A percentile compares a stretch with the other conserved stretches of the same genome.
Conservation (phyloP, 2,329 filamentous ascomycete species). For the Raffaelea albimanens region DNA sequence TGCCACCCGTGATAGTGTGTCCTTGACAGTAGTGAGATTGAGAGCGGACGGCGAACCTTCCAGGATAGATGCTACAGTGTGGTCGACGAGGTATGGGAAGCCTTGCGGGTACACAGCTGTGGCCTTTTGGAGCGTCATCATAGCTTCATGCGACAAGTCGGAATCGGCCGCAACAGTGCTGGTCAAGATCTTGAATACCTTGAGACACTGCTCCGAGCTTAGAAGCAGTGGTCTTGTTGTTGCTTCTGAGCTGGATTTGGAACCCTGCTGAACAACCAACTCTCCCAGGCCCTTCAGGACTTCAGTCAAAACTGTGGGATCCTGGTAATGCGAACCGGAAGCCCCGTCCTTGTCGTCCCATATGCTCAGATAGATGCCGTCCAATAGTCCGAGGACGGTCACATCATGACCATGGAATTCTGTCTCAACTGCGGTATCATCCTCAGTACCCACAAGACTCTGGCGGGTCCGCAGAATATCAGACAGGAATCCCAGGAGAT, state of each 20-base stretch:
- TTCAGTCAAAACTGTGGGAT: constrained; percentile 28
- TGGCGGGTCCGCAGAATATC: constrained; percentile 38
- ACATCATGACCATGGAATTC: constrained; percentile 27
- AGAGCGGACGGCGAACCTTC: neutral
- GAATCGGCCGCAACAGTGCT: neutral
- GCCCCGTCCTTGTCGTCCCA: constrained; percentile 20
- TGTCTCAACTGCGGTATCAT: constrained; percentile 15
- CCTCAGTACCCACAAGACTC: constrained; percentile 24
- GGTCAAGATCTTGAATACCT: constrained; percentile 13
- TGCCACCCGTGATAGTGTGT: constrained; percentile 34
- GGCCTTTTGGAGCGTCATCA: constrained; percentile 9
- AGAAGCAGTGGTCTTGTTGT: constrained; percentile 20
- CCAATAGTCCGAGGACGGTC: constrained; percentile 32
- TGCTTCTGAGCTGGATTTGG: constrained; percentile 11
- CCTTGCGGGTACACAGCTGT: constrained; percentile 8
- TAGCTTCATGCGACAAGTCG: constrained; percentile 11
- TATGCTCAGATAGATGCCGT: constrained; percentile 30
- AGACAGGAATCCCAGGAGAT: constrained; percentile 41
- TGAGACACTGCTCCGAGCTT: constrained; percentile 18
- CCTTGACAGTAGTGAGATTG: constrained; percentile 17
- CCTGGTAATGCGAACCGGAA: constrained; percentile 16
- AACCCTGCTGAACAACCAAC: constrained; percentile 30
- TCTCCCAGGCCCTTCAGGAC: constrained; percentile 36
- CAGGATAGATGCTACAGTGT: neutral
- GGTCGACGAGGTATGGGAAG: constrained; percentile 7